Percentiles rank a stretch among this genome's conserved stretches.
These are phyloP conservation scores for Exophiala sp. DNA, from an alignment of 2,329 filamentous ascomycete genomes.

Conservation along the genomic window DNA sequence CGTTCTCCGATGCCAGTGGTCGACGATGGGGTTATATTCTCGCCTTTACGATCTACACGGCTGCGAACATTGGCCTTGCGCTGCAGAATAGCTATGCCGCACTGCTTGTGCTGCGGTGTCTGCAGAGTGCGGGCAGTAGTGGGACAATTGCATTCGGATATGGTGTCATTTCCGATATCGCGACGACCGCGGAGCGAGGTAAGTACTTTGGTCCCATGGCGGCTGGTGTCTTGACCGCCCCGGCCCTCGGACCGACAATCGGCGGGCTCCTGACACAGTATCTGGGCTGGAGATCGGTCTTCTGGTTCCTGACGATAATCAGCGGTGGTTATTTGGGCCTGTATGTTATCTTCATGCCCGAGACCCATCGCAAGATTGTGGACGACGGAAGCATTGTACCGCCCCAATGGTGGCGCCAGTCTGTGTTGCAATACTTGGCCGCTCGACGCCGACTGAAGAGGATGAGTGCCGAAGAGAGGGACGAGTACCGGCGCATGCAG, in stretches of 20 bases:
- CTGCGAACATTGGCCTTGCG: slow-evolving; percentile 40
- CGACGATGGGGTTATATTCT: slow-evolving; percentile 38
- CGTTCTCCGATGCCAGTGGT: slow-evolving; percentile 39
- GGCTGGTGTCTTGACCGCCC: slow-evolving; percentile 36
- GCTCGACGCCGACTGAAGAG: slow-evolving; percentile 7
- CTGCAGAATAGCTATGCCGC: slow-evolving; percentile 35
- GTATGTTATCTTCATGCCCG: slow-evolving; percentile 33
- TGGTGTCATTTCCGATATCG: slow-evolving; percentile 42
- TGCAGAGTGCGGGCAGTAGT: slow-evolving; percentile 42
- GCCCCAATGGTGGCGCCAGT: slow-evolving; percentile 20
- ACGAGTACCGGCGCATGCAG: neutral
- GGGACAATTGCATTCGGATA: slow-evolving; percentile 42
- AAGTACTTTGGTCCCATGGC: slow-evolving; percentile 39
- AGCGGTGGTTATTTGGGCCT: slow-evolving; percentile 32
- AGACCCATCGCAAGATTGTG: slow-evolving; percentile 37
- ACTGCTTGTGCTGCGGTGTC: slow-evolving; percentile 38
- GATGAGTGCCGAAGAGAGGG: slow-evolving; percentile 6
- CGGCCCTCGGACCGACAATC: slow-evolving; percentile 44
- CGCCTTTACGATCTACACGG: slow-evolving; percentile 39
- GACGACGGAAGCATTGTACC: slow-evolving; percentile 37
- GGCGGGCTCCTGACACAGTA: slow-evolving; percentile 37
- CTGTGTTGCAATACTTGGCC: slow-evolving; percentile 8
- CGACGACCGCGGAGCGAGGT: slow-evolving; percentile 38
- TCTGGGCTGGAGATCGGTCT: slow-evolving; percentile 41
- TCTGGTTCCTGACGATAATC: slow-evolving; percentile 43